phyloP scores from a whole-genome alignment of 768 basidiomycete species.

The Hygrophoropsis aurantiaca region DNA sequence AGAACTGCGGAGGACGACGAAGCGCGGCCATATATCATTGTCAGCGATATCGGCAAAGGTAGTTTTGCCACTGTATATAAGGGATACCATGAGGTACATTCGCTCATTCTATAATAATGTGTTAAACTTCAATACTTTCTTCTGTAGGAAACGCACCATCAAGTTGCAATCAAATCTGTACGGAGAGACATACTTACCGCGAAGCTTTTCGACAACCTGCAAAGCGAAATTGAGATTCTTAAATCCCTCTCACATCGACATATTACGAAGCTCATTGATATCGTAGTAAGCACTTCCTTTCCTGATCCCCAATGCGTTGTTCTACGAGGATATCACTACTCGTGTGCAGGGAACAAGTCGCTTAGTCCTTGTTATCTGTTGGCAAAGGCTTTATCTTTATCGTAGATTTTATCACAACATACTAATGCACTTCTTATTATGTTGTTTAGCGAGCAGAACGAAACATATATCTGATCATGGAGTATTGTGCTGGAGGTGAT shows the following conservation, averaged over 20 bases:
- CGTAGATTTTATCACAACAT: not conserved
- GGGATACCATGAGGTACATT: slow-evolving; percentile 82
- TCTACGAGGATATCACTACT: not conserved
- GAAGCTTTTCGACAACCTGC: slow-evolving; percentile 96
- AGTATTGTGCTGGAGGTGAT: slow-evolving; percentile 95
- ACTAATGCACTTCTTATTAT: not conserved
- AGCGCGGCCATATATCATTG: slow-evolving; percentile 74
- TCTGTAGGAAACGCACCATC: slow-evolving; percentile 66
- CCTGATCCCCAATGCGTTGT: not conserved
- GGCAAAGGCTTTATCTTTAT: not conserved
- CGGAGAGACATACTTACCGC: slow-evolving; percentile 82
- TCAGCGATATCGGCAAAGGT: slow-evolving; percentile 79
- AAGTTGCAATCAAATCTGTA: slow-evolving; percentile 94
- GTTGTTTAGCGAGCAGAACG: slow-evolving; percentile 61
- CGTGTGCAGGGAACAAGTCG: not conserved
- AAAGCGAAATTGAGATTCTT: slow-evolving; percentile 95
- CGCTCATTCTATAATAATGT: not conserved
- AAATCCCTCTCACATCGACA: slow-evolving; percentile 92
- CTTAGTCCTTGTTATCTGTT: not conserved
- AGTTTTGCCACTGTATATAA: slow-evolving; percentile 97
- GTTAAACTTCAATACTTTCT: not conserved
- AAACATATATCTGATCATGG: slow-evolving; percentile 94
- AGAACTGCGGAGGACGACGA: slow-evolving; percentile 62
- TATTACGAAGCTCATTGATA: slow-evolving; percentile 90
- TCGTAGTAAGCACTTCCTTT: slow-evolving; percentile 60